These are phyloP conservation scores for Saccharomycopsis hybrid DNA, from an alignment of 1,139 yeast species.

Conservation along the genomic window DNA sequence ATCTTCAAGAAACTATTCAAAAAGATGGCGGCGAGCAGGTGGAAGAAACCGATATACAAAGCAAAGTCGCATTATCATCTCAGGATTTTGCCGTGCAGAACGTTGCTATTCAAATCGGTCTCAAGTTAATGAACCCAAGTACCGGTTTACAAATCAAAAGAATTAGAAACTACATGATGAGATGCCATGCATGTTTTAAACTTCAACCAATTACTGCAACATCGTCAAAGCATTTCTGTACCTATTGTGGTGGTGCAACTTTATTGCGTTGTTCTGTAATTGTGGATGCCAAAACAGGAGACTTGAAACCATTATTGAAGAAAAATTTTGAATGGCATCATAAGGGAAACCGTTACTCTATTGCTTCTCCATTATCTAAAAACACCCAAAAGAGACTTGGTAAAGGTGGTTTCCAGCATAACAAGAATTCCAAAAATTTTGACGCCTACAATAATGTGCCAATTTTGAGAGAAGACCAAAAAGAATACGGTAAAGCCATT, in stretches of 20 bases:
- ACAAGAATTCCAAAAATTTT: conserved; percentile 49
- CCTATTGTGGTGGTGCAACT: conserved; percentile 94
- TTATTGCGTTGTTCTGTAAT: conserved; percentile 86
- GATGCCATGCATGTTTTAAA: conserved; percentile 96
- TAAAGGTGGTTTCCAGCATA: conserved; percentile 67
- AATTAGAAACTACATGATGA: conserved; percentile 84
- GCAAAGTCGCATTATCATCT: conserved; percentile 79
- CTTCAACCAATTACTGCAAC: conserved; percentile 74
- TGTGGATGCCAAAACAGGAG: conserved; percentile 72
- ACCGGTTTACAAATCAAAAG: conserved; percentile 81
- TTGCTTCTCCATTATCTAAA: conserved; percentile 71
- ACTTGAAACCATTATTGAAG: conserved; percentile 83
- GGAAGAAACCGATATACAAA: conserved; percentile 34
- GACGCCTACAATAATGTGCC: conserved; percentile 35
- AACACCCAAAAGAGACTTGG: conserved; percentile 57
- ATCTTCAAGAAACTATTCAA: conserved; percentile 59
- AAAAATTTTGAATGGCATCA: conserved; percentile 90
- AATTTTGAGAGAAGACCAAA: conserved; percentile 84
- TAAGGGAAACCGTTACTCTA: conserved; percentile 74
- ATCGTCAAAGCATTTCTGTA: conserved; percentile 79
- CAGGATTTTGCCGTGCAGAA: conserved; percentile 98
- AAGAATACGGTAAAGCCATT: conserved; percentile 82
- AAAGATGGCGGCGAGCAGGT: conserved; percentile 54
- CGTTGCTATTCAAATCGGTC: conserved; percentile 85
- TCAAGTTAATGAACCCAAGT: conserved; percentile 76